Percentiles rank a stretch among this genome's conserved stretches.
Conservation (phyloP, 495 filamentous ascomycete species). For the Barbatosphaeria neglecta region DNA sequence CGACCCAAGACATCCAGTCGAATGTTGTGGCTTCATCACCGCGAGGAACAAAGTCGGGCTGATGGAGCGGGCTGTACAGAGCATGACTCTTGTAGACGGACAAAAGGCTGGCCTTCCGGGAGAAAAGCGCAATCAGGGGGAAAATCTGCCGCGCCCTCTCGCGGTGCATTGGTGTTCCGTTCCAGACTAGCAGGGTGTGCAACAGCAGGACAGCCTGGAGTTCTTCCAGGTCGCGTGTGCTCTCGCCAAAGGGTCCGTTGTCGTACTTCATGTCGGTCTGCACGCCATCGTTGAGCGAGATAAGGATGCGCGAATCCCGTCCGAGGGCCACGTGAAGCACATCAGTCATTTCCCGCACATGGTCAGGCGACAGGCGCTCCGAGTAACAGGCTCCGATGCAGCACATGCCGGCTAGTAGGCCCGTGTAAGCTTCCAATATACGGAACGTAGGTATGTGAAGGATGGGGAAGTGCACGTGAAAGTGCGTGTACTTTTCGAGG, state of each 20-base stretch:
- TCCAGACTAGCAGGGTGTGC: slow-evolving; percentile 48
- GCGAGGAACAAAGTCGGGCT: slow-evolving; percentile 24
- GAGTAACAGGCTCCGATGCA: slow-evolving; percentile 60
- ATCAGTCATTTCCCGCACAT: slow-evolving; percentile 50
- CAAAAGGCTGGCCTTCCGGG: slow-evolving; percentile 38
- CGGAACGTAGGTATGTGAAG: slow-evolving; percentile 58
- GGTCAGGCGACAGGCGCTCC: slow-evolving; percentile 32
- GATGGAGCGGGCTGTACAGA: slow-evolving; percentile 32
- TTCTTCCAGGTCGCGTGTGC: slow-evolving; percentile 40
- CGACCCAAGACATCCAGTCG: slow-evolving; percentile 51
- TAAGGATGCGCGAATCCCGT: slow-evolving; percentile 35
- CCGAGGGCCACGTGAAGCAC: slow-evolving; percentile 37
- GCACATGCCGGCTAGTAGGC: slow-evolving; percentile 50
- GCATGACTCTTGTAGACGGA: slow-evolving; percentile 23
- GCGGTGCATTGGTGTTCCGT: slow-evolving; percentile 48
- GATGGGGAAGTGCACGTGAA: slow-evolving; percentile 56
- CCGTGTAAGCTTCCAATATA: slow-evolving; percentile 45
- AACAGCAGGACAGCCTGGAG: slow-evolving; percentile 48
- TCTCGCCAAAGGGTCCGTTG: slow-evolving; percentile 15
- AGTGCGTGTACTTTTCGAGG: slow-evolving; percentile 48
- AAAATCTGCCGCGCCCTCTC: slow-evolving; percentile 42
- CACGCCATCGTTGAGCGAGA: slow-evolving; percentile 17
- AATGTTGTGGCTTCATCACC: slow-evolving; percentile 28
- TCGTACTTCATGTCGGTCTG: slow-evolving; percentile 22
- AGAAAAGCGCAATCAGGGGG: slow-evolving; percentile 37